A percentile compares a stretch with the other conserved stretches of the same genome.
Conservation (phyloP, 305 asterid genomes). For the Salvia sclarea region DNA sequence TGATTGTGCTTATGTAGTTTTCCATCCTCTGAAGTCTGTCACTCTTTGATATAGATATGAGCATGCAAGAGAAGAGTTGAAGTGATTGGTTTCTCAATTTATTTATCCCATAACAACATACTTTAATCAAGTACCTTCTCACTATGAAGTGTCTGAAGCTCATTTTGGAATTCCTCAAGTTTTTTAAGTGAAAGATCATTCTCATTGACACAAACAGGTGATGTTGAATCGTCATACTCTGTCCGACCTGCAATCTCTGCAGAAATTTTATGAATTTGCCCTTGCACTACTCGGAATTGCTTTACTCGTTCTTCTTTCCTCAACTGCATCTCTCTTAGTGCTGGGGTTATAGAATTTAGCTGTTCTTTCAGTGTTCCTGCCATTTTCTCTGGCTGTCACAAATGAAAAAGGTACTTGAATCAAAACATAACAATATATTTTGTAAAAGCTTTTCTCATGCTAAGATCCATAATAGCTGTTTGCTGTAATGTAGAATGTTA, state of each 20-base stretch:
- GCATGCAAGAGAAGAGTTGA: slow-evolving; percentile 16
- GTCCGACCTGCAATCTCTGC: slow-evolving; percentile 85
- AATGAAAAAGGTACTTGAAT: slow-evolving; percentile 33
- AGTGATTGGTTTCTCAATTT: slow-evolving; percentile 22
- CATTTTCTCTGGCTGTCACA: slow-evolving; percentile 90
- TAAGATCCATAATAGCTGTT: slow-evolving; percentile 8
- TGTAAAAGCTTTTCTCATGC: slow-evolving; percentile 28
- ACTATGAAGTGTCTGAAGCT: slow-evolving; percentile 80
- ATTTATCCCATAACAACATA: background rate
- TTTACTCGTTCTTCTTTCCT: slow-evolving; percentile 80
- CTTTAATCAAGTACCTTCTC: slow-evolving; percentile 66
- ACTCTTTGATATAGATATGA: slow-evolving; percentile 45
- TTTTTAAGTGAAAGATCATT: slow-evolving; percentile 80
- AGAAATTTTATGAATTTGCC: slow-evolving; percentile 77
- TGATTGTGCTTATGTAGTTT: slow-evolving; percentile 67
- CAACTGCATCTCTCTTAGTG: slow-evolving; percentile 81
- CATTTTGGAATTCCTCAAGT: slow-evolving; percentile 84
- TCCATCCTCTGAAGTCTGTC: slow-evolving; percentile 89
- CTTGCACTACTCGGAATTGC: slow-evolving; percentile 77
- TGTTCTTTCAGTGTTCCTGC: slow-evolving; percentile 84
- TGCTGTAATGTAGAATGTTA: slow-evolving; percentile 9
- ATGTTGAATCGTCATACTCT: slow-evolving; percentile 67
- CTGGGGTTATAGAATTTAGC: slow-evolving; percentile 78
- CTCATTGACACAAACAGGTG: slow-evolving; percentile 55
- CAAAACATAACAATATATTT: slow-evolving; percentile 15